A percentile compares a stretch with the other conserved stretches of the same genome.
Evolutionary conservation across 1,139 yeast genomes (phyloP).

Genomic region (Candida albicans): DNA sequence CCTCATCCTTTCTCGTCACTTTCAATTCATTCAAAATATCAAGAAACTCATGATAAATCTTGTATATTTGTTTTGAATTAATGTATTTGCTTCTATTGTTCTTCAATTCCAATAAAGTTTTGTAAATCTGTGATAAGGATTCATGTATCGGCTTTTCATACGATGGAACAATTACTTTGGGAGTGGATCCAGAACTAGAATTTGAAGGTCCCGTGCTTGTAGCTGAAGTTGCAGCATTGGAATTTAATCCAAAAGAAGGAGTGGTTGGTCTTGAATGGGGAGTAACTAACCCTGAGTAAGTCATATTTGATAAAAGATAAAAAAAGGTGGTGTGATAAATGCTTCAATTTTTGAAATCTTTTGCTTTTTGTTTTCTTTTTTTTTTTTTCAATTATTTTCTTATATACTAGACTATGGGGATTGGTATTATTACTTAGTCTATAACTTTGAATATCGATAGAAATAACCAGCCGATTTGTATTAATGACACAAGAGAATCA

Average conservation of each 20-base stretch:
- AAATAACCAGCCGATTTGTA: no score
- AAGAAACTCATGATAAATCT: constrained; percentile 55
- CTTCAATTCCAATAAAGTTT: constrained; percentile 54
- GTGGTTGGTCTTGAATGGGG: constrained; percentile 16
- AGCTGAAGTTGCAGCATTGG: background rate
- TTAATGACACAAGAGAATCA: no score
- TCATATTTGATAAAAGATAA: constrained; percentile 1
- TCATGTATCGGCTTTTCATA: constrained; percentile 54
- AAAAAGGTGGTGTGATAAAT: background rate
- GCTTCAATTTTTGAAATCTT: background rate
- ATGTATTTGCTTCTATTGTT: constrained; percentile 64
- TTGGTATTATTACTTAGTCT: no score
- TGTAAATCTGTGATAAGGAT: constrained; percentile 49
- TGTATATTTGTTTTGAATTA: constrained; percentile 62
- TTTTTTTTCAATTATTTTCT: no score
- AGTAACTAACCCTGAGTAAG: constrained; percentile 10
- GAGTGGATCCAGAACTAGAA: background rate
- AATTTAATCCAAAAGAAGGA: constrained; percentile 8
- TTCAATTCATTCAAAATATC: constrained; percentile 51
- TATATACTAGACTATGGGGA: no score
- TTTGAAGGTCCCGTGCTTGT: background rate
- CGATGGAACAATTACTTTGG: constrained; percentile 30
- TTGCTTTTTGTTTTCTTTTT: no score
- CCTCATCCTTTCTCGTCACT: constrained; percentile 49
- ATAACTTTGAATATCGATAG: no score